phyloP scores from a whole-genome alignment of 2,329 filamentous ascomycete species.

The Blastomyces emzantsi region DNA sequence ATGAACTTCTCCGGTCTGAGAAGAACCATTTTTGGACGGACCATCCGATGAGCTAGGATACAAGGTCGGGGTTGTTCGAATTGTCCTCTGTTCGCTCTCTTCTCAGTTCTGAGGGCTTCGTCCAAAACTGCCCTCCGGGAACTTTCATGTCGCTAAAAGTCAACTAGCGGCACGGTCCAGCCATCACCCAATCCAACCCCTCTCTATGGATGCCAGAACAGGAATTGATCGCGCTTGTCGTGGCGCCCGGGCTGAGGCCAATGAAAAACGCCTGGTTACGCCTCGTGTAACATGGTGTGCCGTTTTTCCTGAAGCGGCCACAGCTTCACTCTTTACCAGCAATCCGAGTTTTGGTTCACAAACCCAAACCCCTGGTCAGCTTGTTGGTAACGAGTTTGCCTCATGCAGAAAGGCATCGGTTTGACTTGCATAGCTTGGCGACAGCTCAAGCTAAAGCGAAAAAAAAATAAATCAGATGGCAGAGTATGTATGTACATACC shows the following conservation, averaged over 20 bases:
- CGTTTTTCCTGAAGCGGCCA: background rate
- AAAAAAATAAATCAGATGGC: background rate
- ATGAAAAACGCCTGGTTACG: background rate
- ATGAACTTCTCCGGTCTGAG: background rate
- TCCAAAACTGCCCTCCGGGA: too few relatives aligned
- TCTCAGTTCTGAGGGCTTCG: background rate
- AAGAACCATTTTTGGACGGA: background rate
- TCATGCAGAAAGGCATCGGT: background rate
- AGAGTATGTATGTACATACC: too few relatives aligned
- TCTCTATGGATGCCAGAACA: too few relatives aligned
- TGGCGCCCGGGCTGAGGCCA: background rate
- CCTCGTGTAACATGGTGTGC: background rate
- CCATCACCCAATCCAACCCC: background rate
- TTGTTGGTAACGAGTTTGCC: background rate
- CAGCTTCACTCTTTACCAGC: background rate
- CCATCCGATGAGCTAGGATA: background rate
- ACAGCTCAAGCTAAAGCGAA: background rate
- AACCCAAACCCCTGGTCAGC: background rate
- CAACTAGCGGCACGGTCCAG: background rate
- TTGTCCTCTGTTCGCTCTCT: background rate
- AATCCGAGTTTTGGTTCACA: background rate
- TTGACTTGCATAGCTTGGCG: background rate
- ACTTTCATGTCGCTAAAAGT: too few relatives aligned
- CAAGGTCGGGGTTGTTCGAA: background rate
- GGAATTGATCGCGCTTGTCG: background rate